A percentile compares a stretch with the other conserved stretches of the same genome.
Conservation (phyloP, 2,329 filamentous ascomycete genomes). For the Colletotrichum phormii region DNA sequence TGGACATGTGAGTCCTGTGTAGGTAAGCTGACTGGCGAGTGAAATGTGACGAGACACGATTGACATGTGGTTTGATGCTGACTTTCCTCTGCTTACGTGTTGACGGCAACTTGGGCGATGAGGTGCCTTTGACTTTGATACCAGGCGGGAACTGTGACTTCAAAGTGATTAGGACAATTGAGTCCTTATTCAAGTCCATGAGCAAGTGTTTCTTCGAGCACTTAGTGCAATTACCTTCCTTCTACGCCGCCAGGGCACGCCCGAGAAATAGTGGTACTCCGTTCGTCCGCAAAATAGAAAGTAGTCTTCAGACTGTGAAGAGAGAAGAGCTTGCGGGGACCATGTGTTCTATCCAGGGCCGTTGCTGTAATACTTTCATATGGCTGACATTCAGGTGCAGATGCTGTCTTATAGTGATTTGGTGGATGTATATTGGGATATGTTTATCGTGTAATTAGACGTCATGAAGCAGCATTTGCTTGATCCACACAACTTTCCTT, state of each 20-base stretch:
- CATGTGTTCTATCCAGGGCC: not conserved
- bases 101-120: too few relatives aligned
- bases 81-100: not conserved
- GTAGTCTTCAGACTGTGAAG: not conserved
- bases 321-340: not conserved
- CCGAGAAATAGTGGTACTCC: too few relatives aligned
- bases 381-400: not conserved
- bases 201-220: not conserved
- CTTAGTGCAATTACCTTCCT: too few relatives aligned
- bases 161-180: too few relatives aligned
- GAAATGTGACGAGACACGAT: not conserved
- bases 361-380: not conserved
- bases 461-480: not conserved
- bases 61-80: not conserved
- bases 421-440: too few relatives aligned
- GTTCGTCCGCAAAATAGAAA: not conserved
- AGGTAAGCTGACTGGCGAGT: not conserved
- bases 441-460: not conserved
- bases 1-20: conserved; percentile 41
- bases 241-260: too few relatives aligned
- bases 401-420: not conserved
- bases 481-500: too few relatives aligned
- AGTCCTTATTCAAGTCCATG: not conserved
- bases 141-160: too few relatives aligned
- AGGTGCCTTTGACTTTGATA: not conserved